phyloP scores from a whole-genome alignment of 495 filamentous ascomycete genomes.

The Bacidia gigantensis region DNA sequence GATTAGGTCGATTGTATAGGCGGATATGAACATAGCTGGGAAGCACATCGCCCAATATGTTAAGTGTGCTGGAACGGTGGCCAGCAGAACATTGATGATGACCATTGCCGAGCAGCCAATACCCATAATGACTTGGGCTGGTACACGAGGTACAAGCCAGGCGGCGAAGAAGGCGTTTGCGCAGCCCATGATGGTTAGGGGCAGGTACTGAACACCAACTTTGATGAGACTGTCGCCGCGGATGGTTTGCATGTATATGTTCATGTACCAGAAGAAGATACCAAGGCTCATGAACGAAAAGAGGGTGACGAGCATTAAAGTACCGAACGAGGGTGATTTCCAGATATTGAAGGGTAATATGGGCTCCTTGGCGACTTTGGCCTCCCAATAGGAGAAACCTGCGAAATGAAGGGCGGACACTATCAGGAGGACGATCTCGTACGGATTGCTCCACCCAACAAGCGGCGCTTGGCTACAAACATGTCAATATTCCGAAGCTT shows the following conservation, averaged over 20 bases:
- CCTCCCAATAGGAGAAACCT: constrained; percentile 35
- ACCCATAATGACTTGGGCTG: constrained; percentile 38
- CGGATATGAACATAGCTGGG: constrained; percentile 31
- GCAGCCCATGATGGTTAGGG: constrained; percentile 29
- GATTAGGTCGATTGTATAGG: constrained; percentile 37
- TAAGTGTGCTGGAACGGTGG: constrained; percentile 35
- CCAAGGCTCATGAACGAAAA: constrained; percentile 40
- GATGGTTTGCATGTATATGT: constrained; percentile 32
- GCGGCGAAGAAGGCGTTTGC: constrained; percentile 30
- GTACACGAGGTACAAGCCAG: constrained; percentile 34
- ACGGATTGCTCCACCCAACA: constrained; percentile 34
- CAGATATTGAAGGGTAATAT: constrained; percentile 40
- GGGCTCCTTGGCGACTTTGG: constrained; percentile 26
- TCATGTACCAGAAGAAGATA: constrained; percentile 35
- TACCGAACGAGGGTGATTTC: constrained; percentile 33
- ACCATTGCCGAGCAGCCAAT: constrained; percentile 30
- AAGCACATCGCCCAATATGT: constrained; percentile 39
- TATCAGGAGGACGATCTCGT: constrained; percentile 33
- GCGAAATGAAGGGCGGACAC: constrained; percentile 28
- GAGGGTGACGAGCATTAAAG: constrained; percentile 34
- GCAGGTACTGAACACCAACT: constrained; percentile 31
- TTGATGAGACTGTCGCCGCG: constrained; percentile 33
- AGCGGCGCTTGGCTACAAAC: constrained; percentile 35
- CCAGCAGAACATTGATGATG: constrained; percentile 28
- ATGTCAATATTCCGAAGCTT: too few relatives aligned